These are phyloP conservation scores for Candida khao-thaluensis DNA, from an alignment of 805 yeast species.

Conservation along the genomic window DNA sequence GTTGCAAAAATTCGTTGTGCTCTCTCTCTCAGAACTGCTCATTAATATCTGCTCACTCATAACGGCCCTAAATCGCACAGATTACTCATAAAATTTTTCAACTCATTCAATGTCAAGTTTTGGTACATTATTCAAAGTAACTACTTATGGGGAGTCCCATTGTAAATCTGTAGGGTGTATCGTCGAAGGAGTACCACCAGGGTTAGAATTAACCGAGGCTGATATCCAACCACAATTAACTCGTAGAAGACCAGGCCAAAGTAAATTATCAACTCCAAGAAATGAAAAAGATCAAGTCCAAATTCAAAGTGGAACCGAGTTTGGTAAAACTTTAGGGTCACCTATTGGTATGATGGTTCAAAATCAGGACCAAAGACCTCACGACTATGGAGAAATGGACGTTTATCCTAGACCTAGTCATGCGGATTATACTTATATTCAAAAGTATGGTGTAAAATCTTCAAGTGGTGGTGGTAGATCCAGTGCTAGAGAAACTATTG, in stretches of 20 bases:
- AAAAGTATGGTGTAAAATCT: conserved; percentile 90
- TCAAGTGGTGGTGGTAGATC: conserved; percentile 98
- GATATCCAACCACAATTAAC: conserved; percentile 96
- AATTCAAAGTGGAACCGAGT: conserved; percentile 93
- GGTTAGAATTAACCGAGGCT: conserved; percentile 75
- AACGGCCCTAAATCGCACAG: conserved; percentile 6
- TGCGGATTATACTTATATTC: conserved; percentile 91
- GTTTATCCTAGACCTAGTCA: conserved; percentile 96
- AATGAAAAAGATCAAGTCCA: conserved; percentile 91
- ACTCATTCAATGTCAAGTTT: conserved; percentile 36
- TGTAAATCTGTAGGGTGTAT: conserved; percentile 97
- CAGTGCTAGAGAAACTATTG: conserved; percentile 96
- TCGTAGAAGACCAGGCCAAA: conserved; percentile 97
- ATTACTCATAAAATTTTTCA: conserved; percentile 8
- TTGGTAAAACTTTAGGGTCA: conserved; percentile 87
- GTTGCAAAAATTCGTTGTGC: too few relatives aligned
- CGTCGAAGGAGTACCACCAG: conserved; percentile 98
- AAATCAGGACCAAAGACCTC: conserved; percentile 96
- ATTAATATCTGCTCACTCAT: too few relatives aligned
- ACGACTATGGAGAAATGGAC: conserved; percentile 94
- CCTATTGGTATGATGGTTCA: conserved; percentile 92
- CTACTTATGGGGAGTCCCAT: conserved; percentile 98
- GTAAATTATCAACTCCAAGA: conserved; percentile 89
- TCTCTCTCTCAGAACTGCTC: too few relatives aligned
- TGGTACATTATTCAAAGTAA: conserved; percentile 55